phyloP scores from a whole-genome alignment of 208 protist species.

The Leishmania braziliensis region DNA sequence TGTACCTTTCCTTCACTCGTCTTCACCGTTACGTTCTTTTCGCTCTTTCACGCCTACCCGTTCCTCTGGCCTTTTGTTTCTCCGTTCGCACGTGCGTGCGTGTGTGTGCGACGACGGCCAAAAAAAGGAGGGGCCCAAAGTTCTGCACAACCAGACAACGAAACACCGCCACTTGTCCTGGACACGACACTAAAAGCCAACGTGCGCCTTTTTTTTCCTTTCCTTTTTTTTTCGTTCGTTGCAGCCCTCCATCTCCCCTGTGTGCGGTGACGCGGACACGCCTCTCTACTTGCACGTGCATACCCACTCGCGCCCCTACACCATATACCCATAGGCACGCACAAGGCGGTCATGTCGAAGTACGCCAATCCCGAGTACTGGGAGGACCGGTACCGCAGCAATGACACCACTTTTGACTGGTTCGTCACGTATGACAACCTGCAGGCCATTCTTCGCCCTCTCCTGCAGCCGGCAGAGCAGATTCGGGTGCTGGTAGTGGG shows the following conservation, averaged over 20 bases:
- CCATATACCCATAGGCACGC: not conserved
- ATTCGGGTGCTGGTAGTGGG: conserved; percentile 86
- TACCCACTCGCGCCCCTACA: not conserved
- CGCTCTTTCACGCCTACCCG: not conserved
- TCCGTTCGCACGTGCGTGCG: not conserved
- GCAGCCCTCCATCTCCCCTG: not conserved
- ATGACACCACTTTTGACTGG: conserved; percentile 93
- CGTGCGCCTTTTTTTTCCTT: not conserved
- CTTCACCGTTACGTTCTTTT: not conserved
- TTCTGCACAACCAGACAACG: not conserved
- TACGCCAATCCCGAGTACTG: conserved; percentile 92
- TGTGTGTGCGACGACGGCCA: not conserved
- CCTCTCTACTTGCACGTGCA: not conserved
- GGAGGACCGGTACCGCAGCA: conserved; percentile 93
- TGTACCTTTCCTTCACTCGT: not conserved
- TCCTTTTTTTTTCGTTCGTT: not conserved
- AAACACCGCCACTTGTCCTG: not conserved
- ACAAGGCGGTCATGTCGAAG: conserved; percentile 65
- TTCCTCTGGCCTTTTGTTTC: not conserved
- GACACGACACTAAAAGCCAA: not conserved
- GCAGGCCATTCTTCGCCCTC: conserved; percentile 70
- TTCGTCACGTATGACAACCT: conserved; percentile 90
- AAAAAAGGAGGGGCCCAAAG: not conserved
- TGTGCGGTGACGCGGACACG: not conserved
- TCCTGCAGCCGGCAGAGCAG: conserved; percentile 80